Conservation (phyloP, 306 rosid genomes). For the Aeschynomene evenia region DNA sequence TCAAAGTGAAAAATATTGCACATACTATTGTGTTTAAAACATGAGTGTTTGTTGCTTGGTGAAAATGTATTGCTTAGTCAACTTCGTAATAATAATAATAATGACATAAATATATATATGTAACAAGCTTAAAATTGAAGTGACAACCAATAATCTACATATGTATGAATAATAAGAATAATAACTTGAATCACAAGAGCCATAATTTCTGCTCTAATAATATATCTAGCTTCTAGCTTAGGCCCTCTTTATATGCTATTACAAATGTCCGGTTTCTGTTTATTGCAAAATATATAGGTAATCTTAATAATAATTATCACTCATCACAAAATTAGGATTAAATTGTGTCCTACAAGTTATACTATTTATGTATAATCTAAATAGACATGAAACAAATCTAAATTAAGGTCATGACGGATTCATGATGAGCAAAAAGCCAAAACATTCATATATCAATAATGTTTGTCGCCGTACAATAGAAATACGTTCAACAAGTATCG, state of each 20-base stretch:
- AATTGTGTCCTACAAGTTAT: background rate
- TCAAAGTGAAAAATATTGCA: background rate
- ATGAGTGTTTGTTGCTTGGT: conserved; percentile 23
- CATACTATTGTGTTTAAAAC: background rate
- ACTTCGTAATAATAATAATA: background rate
- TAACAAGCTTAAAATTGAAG: background rate
- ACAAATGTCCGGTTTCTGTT: background rate
- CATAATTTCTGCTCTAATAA: background rate
- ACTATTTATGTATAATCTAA: background rate
- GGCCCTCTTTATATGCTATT: background rate
- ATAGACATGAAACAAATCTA: background rate
- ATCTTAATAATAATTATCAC: background rate
- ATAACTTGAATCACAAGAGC: background rate
- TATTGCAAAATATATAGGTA: background rate
- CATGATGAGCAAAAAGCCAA: conserved; percentile 14
- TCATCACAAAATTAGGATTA: background rate
- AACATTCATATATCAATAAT: background rate
- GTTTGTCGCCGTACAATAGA: too few species aligned
- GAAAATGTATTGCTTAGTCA: conserved; percentile 15
- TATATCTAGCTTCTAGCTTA: background rate
- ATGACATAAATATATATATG: background rate
- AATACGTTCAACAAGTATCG: too few species aligned
- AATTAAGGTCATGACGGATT: background rate
- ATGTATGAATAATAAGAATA: conserved; percentile 15
- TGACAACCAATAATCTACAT: background rate